Evolutionary conservation across 2,329 filamentous ascomycete genomes (phyloP), one percentile per base, ranked within the genome.

Genomic region (Didymellaceae sp.): DNA sequence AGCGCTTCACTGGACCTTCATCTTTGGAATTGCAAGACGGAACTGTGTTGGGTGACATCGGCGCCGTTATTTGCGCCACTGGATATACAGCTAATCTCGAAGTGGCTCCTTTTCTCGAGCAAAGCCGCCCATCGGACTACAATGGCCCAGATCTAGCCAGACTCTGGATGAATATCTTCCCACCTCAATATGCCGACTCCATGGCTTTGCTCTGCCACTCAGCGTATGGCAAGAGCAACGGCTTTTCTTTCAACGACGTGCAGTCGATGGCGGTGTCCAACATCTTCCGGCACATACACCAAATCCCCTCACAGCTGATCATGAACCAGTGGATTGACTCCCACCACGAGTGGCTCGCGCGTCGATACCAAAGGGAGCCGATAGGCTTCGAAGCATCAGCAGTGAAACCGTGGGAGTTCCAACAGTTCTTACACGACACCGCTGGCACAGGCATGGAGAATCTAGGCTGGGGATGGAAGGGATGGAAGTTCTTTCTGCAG

Each of bases 1-100:
- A 57, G 13, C 52, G 54, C 31, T 63, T 71, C 46, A 54, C 51
- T 2, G 66, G 64, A 4, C 52, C 62, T 4, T 46, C 48, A 6
- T 58, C 52, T 3, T 51, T 73, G 9, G 62, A 71, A 41, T 54
- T 74, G 9, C 52, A 57, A 8, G 64, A 72, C 45, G 70, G 70
- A 1, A 63, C 59, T 5, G 48, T 61, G 8, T 54, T 74, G 13
- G 54, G 64, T 13, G 59, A 68, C 22, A 60, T 74, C 21, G 68
- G 73, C 45, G 63, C 63, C 9, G 66, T 75, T 21, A 66, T 74
- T 32, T 73, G 60, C 46, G 72, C 70, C 46, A 75, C 72, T 7
- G 72, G 72, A 33, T 74, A 74, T 54, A 45, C 57, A n/a, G 53
- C 67, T 37, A 55, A 61, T 22, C 44, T 70, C 16, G 21, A 65